phyloP scores from a whole-genome alignment of 768 basidiomycete species.

The Lentinula raphanica region DNA sequence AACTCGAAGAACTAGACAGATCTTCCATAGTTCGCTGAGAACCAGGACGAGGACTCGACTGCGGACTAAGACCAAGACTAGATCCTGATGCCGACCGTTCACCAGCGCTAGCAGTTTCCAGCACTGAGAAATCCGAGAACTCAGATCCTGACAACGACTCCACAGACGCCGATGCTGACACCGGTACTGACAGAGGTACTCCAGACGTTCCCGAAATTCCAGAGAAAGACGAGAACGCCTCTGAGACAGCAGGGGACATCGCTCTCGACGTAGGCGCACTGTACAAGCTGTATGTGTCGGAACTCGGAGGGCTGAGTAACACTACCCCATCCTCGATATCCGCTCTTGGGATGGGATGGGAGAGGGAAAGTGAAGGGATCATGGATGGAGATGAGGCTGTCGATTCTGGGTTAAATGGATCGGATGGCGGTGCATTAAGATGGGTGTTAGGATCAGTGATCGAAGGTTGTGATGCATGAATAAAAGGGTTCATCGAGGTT shows the following conservation, averaged over 20 bases:
- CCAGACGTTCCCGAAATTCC: background rate
- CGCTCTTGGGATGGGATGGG: background rate
- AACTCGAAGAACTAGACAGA: background rate
- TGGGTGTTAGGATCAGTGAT: background rate
- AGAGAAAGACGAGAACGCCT: background rate
- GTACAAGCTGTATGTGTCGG: background rate
- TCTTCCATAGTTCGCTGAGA: no score
- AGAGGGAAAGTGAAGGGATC: background rate
- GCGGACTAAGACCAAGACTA: background rate
- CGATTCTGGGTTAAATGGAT: background rate
- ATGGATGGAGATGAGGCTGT: background rate
- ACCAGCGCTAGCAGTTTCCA: background rate
- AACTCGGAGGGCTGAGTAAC: background rate
- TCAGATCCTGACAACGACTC: background rate
- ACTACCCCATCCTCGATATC: constrained; percentile 1
- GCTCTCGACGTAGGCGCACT: background rate
- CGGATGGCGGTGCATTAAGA: background rate
- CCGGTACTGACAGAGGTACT: background rate
- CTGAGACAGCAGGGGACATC: background rate
- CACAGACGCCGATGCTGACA: background rate
- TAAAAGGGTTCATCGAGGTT: background rate
- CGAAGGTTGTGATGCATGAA: background rate
- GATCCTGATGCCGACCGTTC: background rate
- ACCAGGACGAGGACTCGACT: background rate
- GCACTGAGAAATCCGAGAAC: background rate